Base-by-base conservation (phyloP, 352 stramenopile species). In the Globisporangium abappressorium region DNA sequence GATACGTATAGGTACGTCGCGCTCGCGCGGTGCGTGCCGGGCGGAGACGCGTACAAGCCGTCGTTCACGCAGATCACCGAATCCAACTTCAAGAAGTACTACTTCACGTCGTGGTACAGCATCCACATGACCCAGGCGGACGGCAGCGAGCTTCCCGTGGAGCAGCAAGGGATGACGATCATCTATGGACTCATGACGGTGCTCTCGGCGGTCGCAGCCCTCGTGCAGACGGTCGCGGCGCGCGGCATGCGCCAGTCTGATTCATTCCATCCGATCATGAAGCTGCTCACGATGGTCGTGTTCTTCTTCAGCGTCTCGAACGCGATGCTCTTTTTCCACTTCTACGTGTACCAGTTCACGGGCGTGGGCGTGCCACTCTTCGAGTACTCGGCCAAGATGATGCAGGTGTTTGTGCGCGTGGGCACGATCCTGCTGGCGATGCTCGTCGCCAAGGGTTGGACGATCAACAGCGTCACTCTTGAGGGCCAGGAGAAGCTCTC, bases 231-330 rank as follows among this genome's bases (percentile, higher is more conserved):
- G 5, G 55, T 81, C 22, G 81, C 84, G 12, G 84, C 78, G 15
- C 75, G 74, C 1, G 66, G 74, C 5, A 73, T 89, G 65, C 78
- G 54, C 20, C 73, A 78, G 54, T 86, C 79, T 14, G 84, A 94
- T 64, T 90, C 82, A 24, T 94, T 93, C 74, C 84, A 93, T 51
- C 81, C 84, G 30, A 91, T 94, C 72, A 79, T 92, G 72, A 80
- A 80, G 67, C 77, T 94, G 57, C 66, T 91, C 47, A 93, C 82
- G 47, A 56, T 86, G 9, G 69, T 91, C 51, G 80, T 91, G 60
- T 49, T 84, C 28, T 86, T 90, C 66, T 89, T 90, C 71, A 78
- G 80, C 58, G 56, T 88, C 54, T 70, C 77, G 53, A 93, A 93
- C 60, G 73, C 65, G 28, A 68, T 91, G 58, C 74, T 90, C 2